phyloP scores from a whole-genome alignment of 2,329 filamentous ascomycete species.

The Beauveria brongniartii region DNA sequence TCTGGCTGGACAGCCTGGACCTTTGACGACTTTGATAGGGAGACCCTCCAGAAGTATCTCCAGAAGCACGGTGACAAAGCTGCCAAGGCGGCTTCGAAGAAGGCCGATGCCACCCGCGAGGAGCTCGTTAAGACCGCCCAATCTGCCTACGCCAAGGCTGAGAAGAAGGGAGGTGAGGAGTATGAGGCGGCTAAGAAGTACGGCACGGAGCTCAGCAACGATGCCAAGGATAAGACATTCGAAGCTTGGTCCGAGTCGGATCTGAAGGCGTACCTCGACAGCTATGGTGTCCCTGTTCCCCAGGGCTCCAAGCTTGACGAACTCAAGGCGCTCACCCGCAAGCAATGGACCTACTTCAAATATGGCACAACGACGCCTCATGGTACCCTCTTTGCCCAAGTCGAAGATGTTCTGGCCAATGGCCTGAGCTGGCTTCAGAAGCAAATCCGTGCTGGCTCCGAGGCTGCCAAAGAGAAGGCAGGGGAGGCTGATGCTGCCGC shows the following conservation, averaged over 20 bases:
- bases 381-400: constrained; percentile 57
- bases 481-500: constrained; percentile 24
- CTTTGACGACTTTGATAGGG: constrained; percentile 67
- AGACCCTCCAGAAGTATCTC: constrained; percentile 58
- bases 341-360: constrained; percentile 67
- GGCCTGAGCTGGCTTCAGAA: constrained; percentile 43
- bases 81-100: constrained; percentile 52
- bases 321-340: constrained; percentile 61
- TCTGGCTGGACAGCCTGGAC: constrained; percentile 66
- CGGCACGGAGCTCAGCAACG: constrained; percentile 55
- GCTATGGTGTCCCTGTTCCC: constrained; percentile 61
- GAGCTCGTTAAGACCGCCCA: constrained; percentile 61
- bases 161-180: constrained; percentile 45
- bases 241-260: constrained; percentile 67
- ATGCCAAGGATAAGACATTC: constrained; percentile 59
- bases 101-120: constrained; percentile 60
- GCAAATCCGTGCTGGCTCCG: constrained; percentile 40
- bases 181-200: constrained; percentile 67
- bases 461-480: constrained; percentile 41
- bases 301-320: constrained; percentile 63
- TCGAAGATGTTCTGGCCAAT: constrained; percentile 40
- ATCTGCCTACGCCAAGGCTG: constrained; percentile 51
- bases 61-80: constrained; percentile 42
- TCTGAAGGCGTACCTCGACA: constrained; percentile 71
- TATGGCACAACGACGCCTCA: constrained; percentile 63